phyloP scores from a whole-genome alignment of 148 eudicot species.

The Rhododendron henanense region DNA sequence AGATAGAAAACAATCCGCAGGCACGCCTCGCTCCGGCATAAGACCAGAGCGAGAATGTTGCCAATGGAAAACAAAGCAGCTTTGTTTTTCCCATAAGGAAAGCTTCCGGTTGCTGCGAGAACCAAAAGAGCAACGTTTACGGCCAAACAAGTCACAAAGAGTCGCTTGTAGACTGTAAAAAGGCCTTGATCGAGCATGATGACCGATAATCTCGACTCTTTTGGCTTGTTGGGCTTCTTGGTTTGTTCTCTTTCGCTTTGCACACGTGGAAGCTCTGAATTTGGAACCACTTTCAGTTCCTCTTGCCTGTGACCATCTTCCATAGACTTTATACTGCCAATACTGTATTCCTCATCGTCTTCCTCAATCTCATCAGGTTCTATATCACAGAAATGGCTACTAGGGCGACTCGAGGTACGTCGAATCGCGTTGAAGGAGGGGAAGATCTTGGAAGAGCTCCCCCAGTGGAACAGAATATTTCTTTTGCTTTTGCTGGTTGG shows the following conservation, averaged over 20 bases:
- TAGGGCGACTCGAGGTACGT: constrained; percentile 26
- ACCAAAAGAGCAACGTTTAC: constrained; percentile 29
- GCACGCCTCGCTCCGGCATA: constrained; percentile 43
- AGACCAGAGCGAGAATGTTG: constrained; percentile 32
- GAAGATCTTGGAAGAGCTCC: constrained; percentile 15
- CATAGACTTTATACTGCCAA: not conserved
- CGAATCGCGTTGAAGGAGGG: constrained; percentile 17
- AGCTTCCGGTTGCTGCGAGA: constrained; percentile 33
- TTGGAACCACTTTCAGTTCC: not conserved
- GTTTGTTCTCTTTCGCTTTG: constrained; percentile 10
- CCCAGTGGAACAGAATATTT: constrained; percentile 7
- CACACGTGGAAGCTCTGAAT: not conserved
- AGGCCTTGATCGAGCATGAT: constrained; percentile 53
- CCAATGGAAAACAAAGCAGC: constrained; percentile 35
- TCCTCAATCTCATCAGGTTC: constrained; percentile 26
- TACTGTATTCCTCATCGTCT: not conserved
- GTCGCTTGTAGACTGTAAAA: constrained; percentile 46
- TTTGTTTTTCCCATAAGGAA: constrained; percentile 27
- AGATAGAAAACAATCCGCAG: constrained; percentile 34
- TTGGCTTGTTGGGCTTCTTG: not conserved
- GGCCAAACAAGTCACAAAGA: constrained; percentile 29
- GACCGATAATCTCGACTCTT: constrained; percentile 33
- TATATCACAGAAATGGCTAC: constrained; percentile 46
- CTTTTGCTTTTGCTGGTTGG: no score
- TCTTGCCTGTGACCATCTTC: constrained; percentile 26